Evolutionary conservation across 2,329 filamentous ascomycete species (phyloP).

Genomic region (Phoma sp.): DNA sequence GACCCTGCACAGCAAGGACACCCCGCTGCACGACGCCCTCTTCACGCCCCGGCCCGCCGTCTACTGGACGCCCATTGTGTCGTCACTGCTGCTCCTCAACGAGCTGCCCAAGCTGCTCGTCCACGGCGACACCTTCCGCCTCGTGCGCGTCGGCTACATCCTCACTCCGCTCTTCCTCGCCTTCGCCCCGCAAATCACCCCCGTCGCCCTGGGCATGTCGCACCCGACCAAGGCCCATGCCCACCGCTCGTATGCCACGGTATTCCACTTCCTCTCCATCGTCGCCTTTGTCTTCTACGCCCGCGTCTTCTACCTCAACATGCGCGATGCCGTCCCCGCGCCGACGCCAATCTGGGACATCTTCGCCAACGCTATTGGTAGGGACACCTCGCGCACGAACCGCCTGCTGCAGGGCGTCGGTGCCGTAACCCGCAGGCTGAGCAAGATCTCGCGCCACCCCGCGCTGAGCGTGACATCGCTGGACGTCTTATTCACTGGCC

Average conservation of each 20-base stretch:
- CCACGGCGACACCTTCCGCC: slow-evolving; percentile 30
- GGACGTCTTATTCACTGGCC: slow-evolving; percentile 65
- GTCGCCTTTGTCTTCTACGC: slow-evolving; percentile 56
- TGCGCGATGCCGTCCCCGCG: slow-evolving; percentile 58
- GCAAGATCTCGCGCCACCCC: slow-evolving; percentile 63
- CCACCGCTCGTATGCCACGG: slow-evolving; percentile 52
- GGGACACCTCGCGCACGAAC: slow-evolving; percentile 48
- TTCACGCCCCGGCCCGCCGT: slow-evolving; percentile 44
- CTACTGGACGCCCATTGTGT: slow-evolving; percentile 53
- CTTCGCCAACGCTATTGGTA: slow-evolving; percentile 54
- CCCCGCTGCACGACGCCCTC: slow-evolving; percentile 40
- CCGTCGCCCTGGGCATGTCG: slow-evolving; percentile 58
- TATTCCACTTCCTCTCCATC: slow-evolving; percentile 59
- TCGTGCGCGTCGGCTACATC: slow-evolving; percentile 36
- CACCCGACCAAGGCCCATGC: slow-evolving; percentile 51
- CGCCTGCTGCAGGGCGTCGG: slow-evolving; percentile 37
- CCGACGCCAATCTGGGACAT: slow-evolving; percentile 49
- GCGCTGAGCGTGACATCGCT: slow-evolving; percentile 64
- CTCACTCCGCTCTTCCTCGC: slow-evolving; percentile 45
- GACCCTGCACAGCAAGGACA: slow-evolving; percentile 50
- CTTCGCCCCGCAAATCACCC: slow-evolving; percentile 52
- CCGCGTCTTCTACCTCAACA: slow-evolving; percentile 53
- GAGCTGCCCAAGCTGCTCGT: slow-evolving; percentile 42
- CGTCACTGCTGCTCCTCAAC: slow-evolving; percentile 57
- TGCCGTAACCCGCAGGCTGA: slow-evolving; percentile 50